phyloP scores from a whole-genome alignment of 495 filamentous ascomycete species.

The Podospora tetraspora region DNA sequence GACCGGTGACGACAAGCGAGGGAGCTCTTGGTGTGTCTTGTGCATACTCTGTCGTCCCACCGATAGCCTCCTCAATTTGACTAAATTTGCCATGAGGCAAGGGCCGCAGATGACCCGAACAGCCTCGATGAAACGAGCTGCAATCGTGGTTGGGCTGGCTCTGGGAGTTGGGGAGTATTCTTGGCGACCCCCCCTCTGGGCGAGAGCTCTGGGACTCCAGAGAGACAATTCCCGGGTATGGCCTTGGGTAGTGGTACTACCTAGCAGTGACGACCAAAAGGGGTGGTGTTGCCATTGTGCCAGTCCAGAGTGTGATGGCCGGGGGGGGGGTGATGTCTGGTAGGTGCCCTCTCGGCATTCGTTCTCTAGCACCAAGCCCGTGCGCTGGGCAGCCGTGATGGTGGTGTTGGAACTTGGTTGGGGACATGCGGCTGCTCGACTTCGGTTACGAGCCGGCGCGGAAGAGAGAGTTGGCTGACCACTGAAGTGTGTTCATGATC shows the following conservation, averaged over 20 bases:
- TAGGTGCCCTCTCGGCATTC: conserved; percentile 3
- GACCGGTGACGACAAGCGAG: conserved; percentile 2
- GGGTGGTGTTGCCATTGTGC: neutral
- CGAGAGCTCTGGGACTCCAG: neutral
- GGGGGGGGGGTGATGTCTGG: neutral
- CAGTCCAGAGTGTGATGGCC: conserved; percentile 3
- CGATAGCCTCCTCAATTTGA: conserved; percentile 14
- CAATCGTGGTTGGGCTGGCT: conserved; percentile 6
- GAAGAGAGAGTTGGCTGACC: neutral
- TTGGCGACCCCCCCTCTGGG: neutral
- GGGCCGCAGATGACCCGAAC: conserved; percentile 14
- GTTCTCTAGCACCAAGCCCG: neutral
- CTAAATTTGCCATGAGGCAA: conserved; percentile 16
- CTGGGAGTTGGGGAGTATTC: conserved; percentile 2
- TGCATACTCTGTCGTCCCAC: conserved; percentile 18
- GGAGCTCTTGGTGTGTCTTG: neutral
- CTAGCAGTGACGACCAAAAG: conserved; percentile 9
- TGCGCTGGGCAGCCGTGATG: conserved; percentile 2
- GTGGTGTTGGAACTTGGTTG: conserved; percentile 6
- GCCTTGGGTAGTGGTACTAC: neutral
- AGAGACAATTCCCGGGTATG: conserved; percentile 10
- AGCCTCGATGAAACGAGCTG: conserved; percentile 13
- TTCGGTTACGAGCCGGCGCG: neutral
- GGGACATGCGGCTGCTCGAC: conserved; percentile 3
- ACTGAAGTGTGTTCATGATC: neutral